A percentile compares a stretch with the other conserved stretches of the same genome.
Evolutionary conservation across 2,329 filamentous ascomycete genomes (phyloP).

Genomic region (Clonostachys solani): DNA sequence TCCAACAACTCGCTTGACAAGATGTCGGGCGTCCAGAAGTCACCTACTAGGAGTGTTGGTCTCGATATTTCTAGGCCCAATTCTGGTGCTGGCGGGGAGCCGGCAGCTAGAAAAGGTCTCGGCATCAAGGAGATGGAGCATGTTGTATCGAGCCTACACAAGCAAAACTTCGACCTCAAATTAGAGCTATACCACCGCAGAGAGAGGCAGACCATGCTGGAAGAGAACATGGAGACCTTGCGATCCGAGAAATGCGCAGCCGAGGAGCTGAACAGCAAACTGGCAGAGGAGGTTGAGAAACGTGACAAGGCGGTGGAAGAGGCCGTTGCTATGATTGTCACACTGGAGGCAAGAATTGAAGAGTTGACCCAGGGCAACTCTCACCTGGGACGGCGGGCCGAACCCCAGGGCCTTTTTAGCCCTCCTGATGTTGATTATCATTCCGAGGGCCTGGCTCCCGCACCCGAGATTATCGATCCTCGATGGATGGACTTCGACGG

Average conservation of each 20-base stretch:
- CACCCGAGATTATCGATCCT: background rate
- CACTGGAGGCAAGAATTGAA: slow-evolving; percentile 56
- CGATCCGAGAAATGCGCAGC: slow-evolving; percentile 49
- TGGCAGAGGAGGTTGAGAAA: slow-evolving; percentile 59
- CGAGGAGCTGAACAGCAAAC: slow-evolving; percentile 52
- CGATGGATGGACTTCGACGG: slow-evolving; percentile 18
- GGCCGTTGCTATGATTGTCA: slow-evolving; percentile 65
- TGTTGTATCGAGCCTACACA: slow-evolving; percentile 64
- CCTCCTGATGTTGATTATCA: slow-evolving; percentile 11
- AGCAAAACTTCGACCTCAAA: slow-evolving; percentile 75
- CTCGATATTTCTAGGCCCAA: slow-evolving; percentile 31
- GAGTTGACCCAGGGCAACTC: slow-evolving; percentile 44
- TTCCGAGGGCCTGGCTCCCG: slow-evolving; percentile 8
- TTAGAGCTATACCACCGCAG: slow-evolving; percentile 67
- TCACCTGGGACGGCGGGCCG: slow-evolving; percentile 46
- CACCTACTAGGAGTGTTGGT: slow-evolving; percentile 28
- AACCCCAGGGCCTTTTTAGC: slow-evolving; percentile 30
- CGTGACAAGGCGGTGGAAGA: slow-evolving; percentile 68
- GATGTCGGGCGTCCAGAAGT: slow-evolving; percentile 25
- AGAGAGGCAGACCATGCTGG: slow-evolving; percentile 56
- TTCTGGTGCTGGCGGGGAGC: slow-evolving; percentile 35
- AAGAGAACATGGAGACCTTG: slow-evolving; percentile 51
- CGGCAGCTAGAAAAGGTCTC: slow-evolving; percentile 45
- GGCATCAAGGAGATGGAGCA: slow-evolving; percentile 67
- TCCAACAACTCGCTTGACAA: slow-evolving; percentile 32